phyloP scores from a whole-genome alignment of 2,329 filamentous ascomycete species.

The Pyrenophora teres region DNA sequence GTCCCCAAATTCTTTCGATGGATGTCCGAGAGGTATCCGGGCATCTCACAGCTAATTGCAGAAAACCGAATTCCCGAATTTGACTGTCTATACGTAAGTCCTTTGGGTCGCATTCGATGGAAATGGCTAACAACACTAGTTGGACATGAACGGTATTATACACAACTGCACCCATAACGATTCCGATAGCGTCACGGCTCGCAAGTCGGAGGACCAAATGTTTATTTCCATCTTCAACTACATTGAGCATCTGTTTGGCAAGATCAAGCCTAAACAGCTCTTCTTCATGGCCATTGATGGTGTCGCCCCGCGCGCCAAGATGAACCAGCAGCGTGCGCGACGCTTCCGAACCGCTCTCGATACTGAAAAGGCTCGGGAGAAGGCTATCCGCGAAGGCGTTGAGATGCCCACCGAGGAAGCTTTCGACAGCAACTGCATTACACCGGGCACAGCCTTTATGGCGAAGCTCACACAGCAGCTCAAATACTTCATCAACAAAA shows the following conservation, averaged over 20 bases:
- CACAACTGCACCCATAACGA: constrained; percentile 98
- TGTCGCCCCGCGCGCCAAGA: constrained; percentile 96
- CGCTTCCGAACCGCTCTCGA: constrained; percentile 95
- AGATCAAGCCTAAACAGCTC: constrained; percentile 96
- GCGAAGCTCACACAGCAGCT: constrained; percentile 90
- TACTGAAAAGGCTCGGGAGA: constrained; percentile 85
- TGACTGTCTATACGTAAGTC: constrained; percentile 84
- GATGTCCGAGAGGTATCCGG: constrained; percentile 98
- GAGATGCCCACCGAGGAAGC: constrained; percentile 94
- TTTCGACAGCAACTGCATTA: constrained; percentile 99
- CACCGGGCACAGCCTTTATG: constrained; percentile 97
- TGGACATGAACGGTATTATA: constrained; percentile 99
- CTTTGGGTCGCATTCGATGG: constrained; percentile 1
- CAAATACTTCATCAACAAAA: constrained; percentile 99
- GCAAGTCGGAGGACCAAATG: constrained; percentile 97
- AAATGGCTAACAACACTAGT: constrained; percentile 50
- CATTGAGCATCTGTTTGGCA: constrained; percentile 97
- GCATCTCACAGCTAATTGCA: constrained; percentile 96
- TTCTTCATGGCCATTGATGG: constrained; percentile 99
- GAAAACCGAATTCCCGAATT: constrained; percentile 99
- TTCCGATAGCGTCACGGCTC: constrained; percentile 86
- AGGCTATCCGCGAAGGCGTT: constrained; percentile 84
- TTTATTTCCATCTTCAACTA: constrained; percentile 99
- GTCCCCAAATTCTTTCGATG: constrained; percentile 96
- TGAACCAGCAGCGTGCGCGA: constrained; percentile 97